Evolutionary conservation across 225 moss, liverwort and hornwort genomes (phyloP), one percentile per base, ranked within the genome.

Genomic region (Takakia lepidozioides): DNA sequence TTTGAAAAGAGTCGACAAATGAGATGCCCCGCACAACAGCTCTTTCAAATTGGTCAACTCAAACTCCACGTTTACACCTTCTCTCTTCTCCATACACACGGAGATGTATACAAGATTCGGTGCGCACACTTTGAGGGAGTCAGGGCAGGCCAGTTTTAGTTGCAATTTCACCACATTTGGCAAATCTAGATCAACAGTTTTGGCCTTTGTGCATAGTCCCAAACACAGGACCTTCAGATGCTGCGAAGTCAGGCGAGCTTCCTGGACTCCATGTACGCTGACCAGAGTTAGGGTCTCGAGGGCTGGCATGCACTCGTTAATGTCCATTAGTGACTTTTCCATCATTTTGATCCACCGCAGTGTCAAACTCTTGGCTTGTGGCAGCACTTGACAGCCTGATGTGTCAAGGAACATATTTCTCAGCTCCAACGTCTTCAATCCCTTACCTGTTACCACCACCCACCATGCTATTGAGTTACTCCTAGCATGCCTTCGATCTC

Each of bases 371-470:
- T 50, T 78, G 24, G 88, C 38, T 1, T 37, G 25, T 0, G 55
- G 69, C 28, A 92, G 35, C 27, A 37, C 47, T 0, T 44, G 11
- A 3, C 64, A 52, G 0, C 57, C 48, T 35, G 30, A 18, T 30
- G 85, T 82, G 52, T 80, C 80, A 0, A 92, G 66, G 44, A 54
- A 92, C 92, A 92, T 87, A 49, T 92, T 92, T 2, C 92, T 71
- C 14, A 92, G 74, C 87, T 92, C 92, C 70, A 92, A 20, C 1
- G 72, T 64, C 48, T 51, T 54, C 51, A 92, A 46, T 1, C 65
- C 54, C 40, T 70, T 67, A 71, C 92, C 87, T 87, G 65, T 7
- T 16, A 43, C 6, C 7, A 43, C 1, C 0, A 43, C 6, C 1
- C 43, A 17, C n/a, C n/a, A n/a, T n/a, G n/a, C n/a, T n/a, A n/a